Evolutionary conservation across 371 early-diverging fungal genomes (phyloP).

Genomic region (Mortierella sp.): DNA sequence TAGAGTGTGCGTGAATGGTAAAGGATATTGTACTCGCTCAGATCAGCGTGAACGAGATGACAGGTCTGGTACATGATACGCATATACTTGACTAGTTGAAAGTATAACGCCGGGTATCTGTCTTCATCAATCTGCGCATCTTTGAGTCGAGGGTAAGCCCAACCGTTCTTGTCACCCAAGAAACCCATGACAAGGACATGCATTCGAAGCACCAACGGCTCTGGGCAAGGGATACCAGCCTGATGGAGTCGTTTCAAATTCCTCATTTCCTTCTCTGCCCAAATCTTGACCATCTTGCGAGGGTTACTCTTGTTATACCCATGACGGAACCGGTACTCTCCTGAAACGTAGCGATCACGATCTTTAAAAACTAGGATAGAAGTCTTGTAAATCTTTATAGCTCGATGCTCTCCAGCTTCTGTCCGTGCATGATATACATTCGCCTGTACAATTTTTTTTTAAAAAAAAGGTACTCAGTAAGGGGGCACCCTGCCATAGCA

Average conservation of each 20-base stretch:
- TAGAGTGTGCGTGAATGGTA: constrained; percentile 88
- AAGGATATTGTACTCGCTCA: constrained; percentile 99
- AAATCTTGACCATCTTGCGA: constrained; percentile 99
- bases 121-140: constrained; percentile 87
- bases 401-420: constrained; percentile 86
- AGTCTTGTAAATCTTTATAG: constrained; percentile 99
- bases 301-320: constrained; percentile 98
- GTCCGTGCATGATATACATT: constrained; percentile 98
- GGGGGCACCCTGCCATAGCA: neutral
- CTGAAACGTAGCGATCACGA: constrained; percentile 98
- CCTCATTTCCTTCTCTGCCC: constrained; percentile 99
- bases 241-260: constrained; percentile 95
- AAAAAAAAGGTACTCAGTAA: neutral
- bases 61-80: constrained; percentile 96
- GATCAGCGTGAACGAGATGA: constrained; percentile 98
- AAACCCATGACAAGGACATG: constrained; percentile 99
- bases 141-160: constrained; percentile 96
- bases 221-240: constrained; percentile 96
- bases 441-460: constrained; percentile 68
- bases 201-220: constrained; percentile 93
- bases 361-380: constrained; percentile 99
- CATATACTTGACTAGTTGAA: constrained; percentile 91
- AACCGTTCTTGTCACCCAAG: constrained; percentile 93
- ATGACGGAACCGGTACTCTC: constrained; percentile 97
- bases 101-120: constrained; percentile 84